Conservation (phyloP, 345 rosid species). For the Dovyalis caffra region DNA sequence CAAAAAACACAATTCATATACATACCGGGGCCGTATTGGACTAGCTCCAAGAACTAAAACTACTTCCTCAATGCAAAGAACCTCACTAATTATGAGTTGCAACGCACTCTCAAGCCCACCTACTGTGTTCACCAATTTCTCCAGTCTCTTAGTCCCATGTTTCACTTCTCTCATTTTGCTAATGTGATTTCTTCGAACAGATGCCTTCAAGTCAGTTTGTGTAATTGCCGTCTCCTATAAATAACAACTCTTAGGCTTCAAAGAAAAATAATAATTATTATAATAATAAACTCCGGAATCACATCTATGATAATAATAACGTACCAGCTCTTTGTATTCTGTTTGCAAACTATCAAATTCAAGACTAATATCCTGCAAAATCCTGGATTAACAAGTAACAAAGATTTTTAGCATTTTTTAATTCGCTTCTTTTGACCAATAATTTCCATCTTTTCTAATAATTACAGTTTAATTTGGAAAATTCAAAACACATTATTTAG, state of each 20-base stretch:
- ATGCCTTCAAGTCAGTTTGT: slow-evolving; percentile 42
- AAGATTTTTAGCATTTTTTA: not conserved
- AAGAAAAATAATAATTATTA: not conserved
- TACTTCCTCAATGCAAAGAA: slow-evolving; percentile 43
- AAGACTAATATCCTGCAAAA: slow-evolving; percentile 67
- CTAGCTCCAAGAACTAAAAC: slow-evolving; percentile 70
- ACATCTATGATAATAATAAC: slow-evolving; percentile 19
- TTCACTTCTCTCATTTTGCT: slow-evolving; percentile 71
- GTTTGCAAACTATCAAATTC: slow-evolving; percentile 52
- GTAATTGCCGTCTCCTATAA: slow-evolving; percentile 51
- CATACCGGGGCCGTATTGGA: slow-evolving; percentile 68
- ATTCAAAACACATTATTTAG: no score
- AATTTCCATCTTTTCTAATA: not conserved
- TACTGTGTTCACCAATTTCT: slow-evolving; percentile 63
- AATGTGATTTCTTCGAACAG: slow-evolving; percentile 43
- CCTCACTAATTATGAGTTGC: slow-evolving; percentile 44
- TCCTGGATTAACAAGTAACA: slow-evolving; percentile 31
- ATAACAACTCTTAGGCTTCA: slow-evolving; percentile 32
- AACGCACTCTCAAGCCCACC: slow-evolving; percentile 50
- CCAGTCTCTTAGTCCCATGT: slow-evolving; percentile 54
- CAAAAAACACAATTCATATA: slow-evolving; percentile 57
- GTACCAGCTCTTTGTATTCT: slow-evolving; percentile 66
- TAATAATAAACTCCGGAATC: slow-evolving; percentile 6
- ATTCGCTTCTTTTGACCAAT: not conserved
- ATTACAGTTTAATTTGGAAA: not conserved